Evolutionary conservation across 1,139 yeast species (phyloP).

Genomic region (Candida dubliniensis): DNA sequence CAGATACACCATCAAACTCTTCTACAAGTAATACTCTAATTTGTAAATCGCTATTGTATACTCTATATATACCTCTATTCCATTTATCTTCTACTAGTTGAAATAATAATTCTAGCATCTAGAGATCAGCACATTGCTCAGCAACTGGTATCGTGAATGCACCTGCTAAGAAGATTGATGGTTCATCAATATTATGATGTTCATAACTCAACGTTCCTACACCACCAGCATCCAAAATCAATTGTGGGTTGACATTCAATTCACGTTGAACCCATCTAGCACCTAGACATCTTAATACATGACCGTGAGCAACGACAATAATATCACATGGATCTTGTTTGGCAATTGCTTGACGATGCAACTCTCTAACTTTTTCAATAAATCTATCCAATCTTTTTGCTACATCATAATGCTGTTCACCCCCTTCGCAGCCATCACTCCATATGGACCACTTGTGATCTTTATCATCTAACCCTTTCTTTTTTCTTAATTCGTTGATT

Average conservation of each 20-base stretch:
- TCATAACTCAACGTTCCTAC: constrained; percentile 90
- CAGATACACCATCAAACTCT: no score
- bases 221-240: constrained; percentile 92
- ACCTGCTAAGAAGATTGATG: constrained; percentile 79
- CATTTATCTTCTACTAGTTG: constrained; percentile 29
- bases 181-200: constrained; percentile 80
- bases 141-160: constrained; percentile 75
- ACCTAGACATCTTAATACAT: constrained; percentile 83
- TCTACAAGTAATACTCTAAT: no score
- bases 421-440: constrained; percentile 91
- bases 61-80: constrained; percentile 4
- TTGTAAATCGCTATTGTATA: no score
- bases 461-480: constrained; percentile 55
- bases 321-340: constrained; percentile 64
- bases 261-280: constrained; percentile 77
- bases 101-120: constrained; percentile 4
- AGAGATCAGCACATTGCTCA: constrained; percentile 32
- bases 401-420: constrained; percentile 69
- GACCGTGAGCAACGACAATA: constrained; percentile 89
- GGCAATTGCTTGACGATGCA: constrained; percentile 63
- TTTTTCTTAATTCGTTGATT: constrained; percentile 58
- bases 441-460: constrained; percentile 75
- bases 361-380: constrained; percentile 57
- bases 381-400: constrained; percentile 68
- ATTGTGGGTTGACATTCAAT: constrained; percentile 66